Evolutionary conservation across 176 grass and related monocot species (phyloP).

Genomic region (Stipa capillata): DNA sequence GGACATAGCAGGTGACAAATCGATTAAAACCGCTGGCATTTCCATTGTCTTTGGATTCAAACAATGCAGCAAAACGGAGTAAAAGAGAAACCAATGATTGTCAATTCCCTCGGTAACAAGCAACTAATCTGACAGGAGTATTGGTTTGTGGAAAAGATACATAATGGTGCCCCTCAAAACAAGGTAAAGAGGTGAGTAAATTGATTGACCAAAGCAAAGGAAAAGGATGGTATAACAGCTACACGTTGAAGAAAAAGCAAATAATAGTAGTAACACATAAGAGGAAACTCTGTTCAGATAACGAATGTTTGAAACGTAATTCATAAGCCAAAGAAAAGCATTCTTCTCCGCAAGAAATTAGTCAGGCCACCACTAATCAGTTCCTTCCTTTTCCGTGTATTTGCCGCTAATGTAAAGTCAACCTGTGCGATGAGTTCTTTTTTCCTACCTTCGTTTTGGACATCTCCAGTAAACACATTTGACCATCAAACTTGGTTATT

Average conservation of each 20-base stretch:
- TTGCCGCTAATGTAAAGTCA: no score
- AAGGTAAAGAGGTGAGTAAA: neutral
- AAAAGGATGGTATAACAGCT: neutral
- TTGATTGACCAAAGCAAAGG: neutral
- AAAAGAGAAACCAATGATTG: no score
- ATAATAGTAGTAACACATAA: neutral
- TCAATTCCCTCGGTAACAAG: neutral
- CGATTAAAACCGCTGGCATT: neutral
- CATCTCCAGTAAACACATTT: no score
- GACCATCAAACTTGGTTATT: no score
- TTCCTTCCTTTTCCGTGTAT: no score
- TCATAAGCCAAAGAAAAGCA: constrained; percentile 22
- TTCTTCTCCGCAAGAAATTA: constrained; percentile 10
- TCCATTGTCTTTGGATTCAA: neutral
- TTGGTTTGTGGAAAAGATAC: neutral
- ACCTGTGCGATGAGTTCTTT: no score
- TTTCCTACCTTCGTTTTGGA: no score
- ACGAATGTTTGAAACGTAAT: neutral
- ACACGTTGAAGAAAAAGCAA: neutral
- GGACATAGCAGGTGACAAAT: neutral
- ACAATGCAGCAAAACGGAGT: no score
- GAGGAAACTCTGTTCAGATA: neutral
- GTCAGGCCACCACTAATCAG: no score
- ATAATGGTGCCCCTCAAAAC: constrained; percentile 6
- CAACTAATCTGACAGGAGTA: neutral